Evolutionary conservation across 345 rosid genomes (phyloP), one percentile per base, ranked within the genome.

Genomic region (Arabidopsis suecica): DNA sequence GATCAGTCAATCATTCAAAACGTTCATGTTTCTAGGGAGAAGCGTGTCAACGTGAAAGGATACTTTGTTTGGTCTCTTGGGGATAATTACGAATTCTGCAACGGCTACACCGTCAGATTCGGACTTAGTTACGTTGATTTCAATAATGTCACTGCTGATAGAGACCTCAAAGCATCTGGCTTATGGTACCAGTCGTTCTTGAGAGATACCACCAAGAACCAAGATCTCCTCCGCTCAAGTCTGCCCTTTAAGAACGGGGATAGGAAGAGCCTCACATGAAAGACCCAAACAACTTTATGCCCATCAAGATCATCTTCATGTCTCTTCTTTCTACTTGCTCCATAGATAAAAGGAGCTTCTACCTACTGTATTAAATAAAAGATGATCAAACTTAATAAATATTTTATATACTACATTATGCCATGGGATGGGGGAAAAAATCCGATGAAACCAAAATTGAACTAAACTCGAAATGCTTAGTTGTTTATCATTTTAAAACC

Each of bases 61-160:
- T 74, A 65, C 23, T 65, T 74, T 22, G 65, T 3, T 2, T 74
- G 78, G 72, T 5, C 78, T 16, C 71, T 74, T 25, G 78, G 33
- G 0, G 72, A 74, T 11, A 74, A 65, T n/a, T 74, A 74, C 45
- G 72, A 74, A 56, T 74, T 74, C 22, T 5, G 40, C 13, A 10
- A 33, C 5, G 65, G 66, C 5, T 74, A 22, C 22, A 53, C 57
- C 49, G 49, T 73, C 6, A 64, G 50, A 64, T 73, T 65, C 1
- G 78, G 78, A 33, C 8, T 73, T 5, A 73, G 40, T 56, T 73
- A 63, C 55, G 18, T 63, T 63, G 33, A 63, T 32, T 73, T 65
- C 37, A 8, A 0, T 0, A 23, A 65, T 44, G 0, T 44, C 6
- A n/a, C 25, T 50, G 61, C 49, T n/a, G 77, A 64, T 13, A 73